phyloP scores from a whole-genome alignment of 345 rosid genomes.

The Euclidium syriacum region DNA sequence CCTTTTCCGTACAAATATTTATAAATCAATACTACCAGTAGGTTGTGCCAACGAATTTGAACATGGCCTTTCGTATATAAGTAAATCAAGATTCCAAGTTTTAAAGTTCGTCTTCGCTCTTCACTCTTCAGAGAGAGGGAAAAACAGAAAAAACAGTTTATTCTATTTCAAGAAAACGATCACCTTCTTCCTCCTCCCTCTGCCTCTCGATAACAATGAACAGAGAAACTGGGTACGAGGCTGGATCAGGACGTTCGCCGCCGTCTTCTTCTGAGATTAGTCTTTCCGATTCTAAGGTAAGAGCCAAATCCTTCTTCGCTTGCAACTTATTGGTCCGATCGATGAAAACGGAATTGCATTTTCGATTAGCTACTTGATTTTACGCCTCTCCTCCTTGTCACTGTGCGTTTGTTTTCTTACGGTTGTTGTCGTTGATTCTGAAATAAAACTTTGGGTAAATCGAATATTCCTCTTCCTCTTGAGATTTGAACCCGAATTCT shows the following conservation, averaged over 20 bases:
- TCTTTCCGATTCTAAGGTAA: background rate
- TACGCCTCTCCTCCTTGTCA: background rate
- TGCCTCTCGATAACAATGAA: conserved; percentile 7
- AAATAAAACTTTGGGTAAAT: too few species aligned
- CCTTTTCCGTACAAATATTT: too few species aligned
- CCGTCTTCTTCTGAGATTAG: background rate
- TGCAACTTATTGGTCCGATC: background rate
- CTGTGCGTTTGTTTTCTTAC: too few species aligned
- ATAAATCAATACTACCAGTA: too few species aligned
- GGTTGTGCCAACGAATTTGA: too few species aligned
- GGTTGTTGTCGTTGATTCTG: too few species aligned
- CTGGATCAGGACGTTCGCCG: background rate
- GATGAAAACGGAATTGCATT: background rate
- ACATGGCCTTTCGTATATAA: too few species aligned
- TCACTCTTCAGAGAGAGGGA: background rate
- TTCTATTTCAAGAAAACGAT: conserved; percentile 11
- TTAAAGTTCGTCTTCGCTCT: conserved; percentile 4
- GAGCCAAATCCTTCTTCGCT: background rate
- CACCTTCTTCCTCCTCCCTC: background rate
- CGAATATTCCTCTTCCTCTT: too few species aligned
- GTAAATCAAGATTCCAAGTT: too few species aligned
- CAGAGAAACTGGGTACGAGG: background rate
- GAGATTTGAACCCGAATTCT: too few species aligned
- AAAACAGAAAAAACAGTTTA: background rate
- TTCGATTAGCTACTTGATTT: background rate